Evolutionary conservation across 2,329 filamentous ascomycete genomes (phyloP), one percentile per base, ranked within the genome.

Genomic region (Trichoderma endophyticum): DNA sequence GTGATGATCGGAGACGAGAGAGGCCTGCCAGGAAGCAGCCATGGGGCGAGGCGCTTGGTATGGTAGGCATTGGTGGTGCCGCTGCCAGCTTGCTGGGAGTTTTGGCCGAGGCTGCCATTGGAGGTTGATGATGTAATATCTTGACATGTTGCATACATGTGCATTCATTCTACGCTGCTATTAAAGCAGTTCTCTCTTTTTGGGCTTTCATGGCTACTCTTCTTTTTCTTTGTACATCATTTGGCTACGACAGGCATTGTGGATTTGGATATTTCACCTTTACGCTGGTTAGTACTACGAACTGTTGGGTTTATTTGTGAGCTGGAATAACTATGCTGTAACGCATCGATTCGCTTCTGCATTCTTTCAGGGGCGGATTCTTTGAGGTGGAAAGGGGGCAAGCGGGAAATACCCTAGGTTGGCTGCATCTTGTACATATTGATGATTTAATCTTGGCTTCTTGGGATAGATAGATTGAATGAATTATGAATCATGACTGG

Each of bases 1-100:
- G 83, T 14, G 78, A 80, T 14, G 81, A 84, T 3, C 77, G 77
- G 39, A 77, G 78, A 43, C 81, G 84, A 3, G 80, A 83, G 6
- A 80, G 81, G 3, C 71, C 77, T 1, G 78, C 78, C n/a, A 83
- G 79, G 76, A 85, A 82, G 77, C 85, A 83, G 75, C 81, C 81
- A 14, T 85, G 85, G 79, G 85, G 86, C 62, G 87, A 89, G 74
- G 86, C 87, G 18, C 81, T 90, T 4, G 84, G 85, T 2, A 87
- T 86, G 0, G 89, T 88, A 6, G 86, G 89, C 1, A 86, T 91
- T 34, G 89, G 89, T 4, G 87, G 89, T 11, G 88, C 88, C 0
- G 88, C 89, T 0, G 88, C 86, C 3, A 89, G 87, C 68, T 78
- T 91, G 73, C 76, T 90, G 60, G 86, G 85, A 69, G 87, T 90